These are phyloP conservation scores for Apophysomyces elegans DNA, from an alignment of 371 early-diverging fungal genomes.

Conservation along the genomic window DNA sequence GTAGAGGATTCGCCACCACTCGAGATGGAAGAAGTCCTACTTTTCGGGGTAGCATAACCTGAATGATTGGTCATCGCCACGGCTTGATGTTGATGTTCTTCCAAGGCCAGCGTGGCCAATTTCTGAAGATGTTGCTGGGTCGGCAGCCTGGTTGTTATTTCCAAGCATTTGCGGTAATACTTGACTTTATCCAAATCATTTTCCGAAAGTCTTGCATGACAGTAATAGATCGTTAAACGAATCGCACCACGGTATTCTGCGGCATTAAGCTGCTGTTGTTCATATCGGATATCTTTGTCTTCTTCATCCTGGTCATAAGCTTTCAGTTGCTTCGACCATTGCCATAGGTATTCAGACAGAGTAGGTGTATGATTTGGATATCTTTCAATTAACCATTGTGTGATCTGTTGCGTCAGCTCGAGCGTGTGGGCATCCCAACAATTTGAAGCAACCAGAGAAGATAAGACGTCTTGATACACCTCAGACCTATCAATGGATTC, in stretches of 20 bases:
- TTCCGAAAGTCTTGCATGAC: constrained; percentile 41
- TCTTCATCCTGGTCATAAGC: background rate
- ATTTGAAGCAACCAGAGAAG: background rate
- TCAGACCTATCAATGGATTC: background rate
- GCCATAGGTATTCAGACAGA: constrained; percentile 6
- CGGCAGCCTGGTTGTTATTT: constrained; percentile 13
- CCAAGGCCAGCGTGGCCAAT: constrained; percentile 10
- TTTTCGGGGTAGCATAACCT: background rate
- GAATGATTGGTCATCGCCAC: no score
- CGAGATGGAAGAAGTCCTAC: constrained; percentile 35
- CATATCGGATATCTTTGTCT: background rate
- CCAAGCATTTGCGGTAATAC: constrained; percentile 30
- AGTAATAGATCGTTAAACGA: constrained; percentile 45
- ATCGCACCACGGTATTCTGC: constrained; percentile 37
- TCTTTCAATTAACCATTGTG: constrained; percentile 1
- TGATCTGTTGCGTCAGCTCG: background rate
- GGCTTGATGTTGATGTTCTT: background rate
- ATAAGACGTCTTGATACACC: background rate
- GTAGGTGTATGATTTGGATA: background rate
- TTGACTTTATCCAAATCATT: constrained; percentile 22
- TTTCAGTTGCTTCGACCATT: constrained; percentile 2
- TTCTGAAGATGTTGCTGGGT: constrained; percentile 15
- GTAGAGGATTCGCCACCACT: constrained; percentile 23
- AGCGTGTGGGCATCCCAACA: background rate
- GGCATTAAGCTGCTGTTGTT: background rate